phyloP scores from a whole-genome alignment of 2,329 filamentous ascomycete genomes.

The Fusarium transvaalense region DNA sequence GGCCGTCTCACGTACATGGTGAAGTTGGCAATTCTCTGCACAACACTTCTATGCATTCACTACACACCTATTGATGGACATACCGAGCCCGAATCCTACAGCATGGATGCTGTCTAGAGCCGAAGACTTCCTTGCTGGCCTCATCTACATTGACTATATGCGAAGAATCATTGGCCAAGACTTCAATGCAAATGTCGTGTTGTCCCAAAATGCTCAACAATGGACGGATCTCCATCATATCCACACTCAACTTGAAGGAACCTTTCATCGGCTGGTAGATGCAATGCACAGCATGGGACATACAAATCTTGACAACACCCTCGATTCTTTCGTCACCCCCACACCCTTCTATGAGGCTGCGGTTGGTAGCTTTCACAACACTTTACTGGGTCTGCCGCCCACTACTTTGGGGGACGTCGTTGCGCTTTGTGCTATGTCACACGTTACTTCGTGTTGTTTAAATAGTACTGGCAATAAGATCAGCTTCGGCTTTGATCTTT shows the following conservation, averaged over 20 bases:
- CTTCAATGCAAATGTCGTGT: accelerated
- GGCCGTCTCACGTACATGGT: background rate
- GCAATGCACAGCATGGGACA: accelerated
- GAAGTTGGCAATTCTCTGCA: background rate
- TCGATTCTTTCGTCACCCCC: background rate
- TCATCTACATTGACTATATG: background rate
- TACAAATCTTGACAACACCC: accelerated
- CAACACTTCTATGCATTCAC: background rate
- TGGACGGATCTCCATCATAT: background rate
- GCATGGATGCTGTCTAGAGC: accelerated
- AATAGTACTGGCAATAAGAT: accelerated
- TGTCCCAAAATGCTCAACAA: accelerated
- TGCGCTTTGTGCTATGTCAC: background rate
- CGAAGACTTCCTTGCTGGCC: background rate
- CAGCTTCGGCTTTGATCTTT: background rate
- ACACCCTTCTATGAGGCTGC: background rate
- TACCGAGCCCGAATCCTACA: background rate
- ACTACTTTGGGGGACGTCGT: background rate
- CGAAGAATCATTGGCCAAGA: accelerated
- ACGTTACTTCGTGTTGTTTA: background rate
- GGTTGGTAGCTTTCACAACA: background rate
- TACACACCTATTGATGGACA: background rate
- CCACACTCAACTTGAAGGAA: accelerated
- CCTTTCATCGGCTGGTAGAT: accelerated
- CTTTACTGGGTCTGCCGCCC: accelerated